These are phyloP conservation scores for Claviceps digitariae DNA, from an alignment of 2,329 filamentous ascomycete species.

Conservation along the genomic window DNA sequence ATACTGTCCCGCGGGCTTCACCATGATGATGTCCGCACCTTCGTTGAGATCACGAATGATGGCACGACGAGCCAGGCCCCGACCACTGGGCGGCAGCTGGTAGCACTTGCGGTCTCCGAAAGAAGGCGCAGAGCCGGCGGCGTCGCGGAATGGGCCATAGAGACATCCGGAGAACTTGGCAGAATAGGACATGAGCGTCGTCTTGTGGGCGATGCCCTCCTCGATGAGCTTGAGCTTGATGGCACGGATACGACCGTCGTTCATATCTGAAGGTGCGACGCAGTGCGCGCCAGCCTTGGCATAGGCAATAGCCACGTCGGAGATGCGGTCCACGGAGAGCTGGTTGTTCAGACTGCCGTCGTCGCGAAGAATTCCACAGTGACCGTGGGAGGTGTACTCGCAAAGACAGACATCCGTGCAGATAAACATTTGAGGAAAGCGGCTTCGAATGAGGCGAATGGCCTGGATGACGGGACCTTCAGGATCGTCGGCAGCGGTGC, in stretches of 20 bases:
- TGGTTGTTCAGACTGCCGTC: conserved; percentile 89
- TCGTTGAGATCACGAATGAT: conserved; percentile 84
- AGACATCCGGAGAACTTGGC: conserved; percentile 95
- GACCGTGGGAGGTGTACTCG: conserved; percentile 96
- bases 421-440: conserved; percentile 85
- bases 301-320: conserved; percentile 94
- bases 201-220: conserved; percentile 79
- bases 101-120: conserved; percentile 96
- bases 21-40: conserved; percentile 97
- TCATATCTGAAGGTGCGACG: conserved; percentile 97
- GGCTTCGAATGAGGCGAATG: conserved; percentile 70
- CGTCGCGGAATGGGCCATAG: conserved; percentile 95
- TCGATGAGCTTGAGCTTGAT: conserved; percentile 98
- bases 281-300: conserved; percentile 93
- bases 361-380: conserved; percentile 90
- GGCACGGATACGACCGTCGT: conserved; percentile 89
- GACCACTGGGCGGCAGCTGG: conserved; percentile 83
- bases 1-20: conserved; percentile 92
- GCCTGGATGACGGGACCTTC: conserved; percentile 79
- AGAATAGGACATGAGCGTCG: conserved; percentile 92
- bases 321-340: conserved; percentile 85
- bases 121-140: conserved; percentile 76
- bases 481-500: conserved; percentile 85
- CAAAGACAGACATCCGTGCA: conserved; percentile 90
- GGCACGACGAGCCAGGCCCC: conserved; percentile 80